Conservation (phyloP, 345 rosid species). For the Acer campestre region DNA sequence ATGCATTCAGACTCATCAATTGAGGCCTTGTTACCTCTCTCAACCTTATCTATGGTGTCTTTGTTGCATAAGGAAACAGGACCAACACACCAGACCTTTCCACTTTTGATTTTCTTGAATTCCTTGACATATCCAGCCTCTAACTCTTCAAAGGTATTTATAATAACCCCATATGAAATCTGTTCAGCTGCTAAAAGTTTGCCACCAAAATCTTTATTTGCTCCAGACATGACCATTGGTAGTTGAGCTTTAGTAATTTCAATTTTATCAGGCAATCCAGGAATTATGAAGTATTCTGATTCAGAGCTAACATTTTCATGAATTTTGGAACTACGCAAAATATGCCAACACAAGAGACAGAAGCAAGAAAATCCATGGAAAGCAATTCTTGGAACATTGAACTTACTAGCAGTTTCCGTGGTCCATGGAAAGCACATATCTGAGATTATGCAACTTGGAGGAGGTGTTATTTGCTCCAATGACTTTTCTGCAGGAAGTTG, state of each 20-base stretch:
- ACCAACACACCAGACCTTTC: constrained; percentile 43
- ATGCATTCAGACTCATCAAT: background rate
- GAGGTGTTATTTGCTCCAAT: constrained; percentile 17
- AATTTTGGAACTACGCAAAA: constrained; percentile 25
- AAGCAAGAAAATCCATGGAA: constrained; percentile 29
- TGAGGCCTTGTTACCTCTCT: constrained; percentile 4
- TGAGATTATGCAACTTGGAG: constrained; percentile 39
- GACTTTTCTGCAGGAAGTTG: constrained; percentile 21
- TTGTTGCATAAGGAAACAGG: constrained; percentile 31
- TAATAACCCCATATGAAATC: constrained; percentile 33
- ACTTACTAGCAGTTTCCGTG: constrained; percentile 13
- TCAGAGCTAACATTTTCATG: constrained; percentile 26
- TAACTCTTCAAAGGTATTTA: constrained; percentile 34
- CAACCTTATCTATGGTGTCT: constrained; percentile 1
- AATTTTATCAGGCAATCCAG: constrained; percentile 33
- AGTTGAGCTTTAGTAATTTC: constrained; percentile 29
- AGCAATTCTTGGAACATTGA: constrained; percentile 28
- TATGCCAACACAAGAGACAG: constrained; percentile 3
- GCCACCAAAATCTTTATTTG: background rate
- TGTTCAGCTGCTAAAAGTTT: constrained; percentile 26
- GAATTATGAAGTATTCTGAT: constrained; percentile 31
- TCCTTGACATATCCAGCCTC: constrained; percentile 22
- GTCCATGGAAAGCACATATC: constrained; percentile 35
- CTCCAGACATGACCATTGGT: background rate
- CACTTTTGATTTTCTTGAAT: constrained; percentile 15